Percentiles rank a stretch among this genome's conserved stretches.
Conservation (phyloP, 139 green algal genomes). For the Nannochloris sp. region DNA sequence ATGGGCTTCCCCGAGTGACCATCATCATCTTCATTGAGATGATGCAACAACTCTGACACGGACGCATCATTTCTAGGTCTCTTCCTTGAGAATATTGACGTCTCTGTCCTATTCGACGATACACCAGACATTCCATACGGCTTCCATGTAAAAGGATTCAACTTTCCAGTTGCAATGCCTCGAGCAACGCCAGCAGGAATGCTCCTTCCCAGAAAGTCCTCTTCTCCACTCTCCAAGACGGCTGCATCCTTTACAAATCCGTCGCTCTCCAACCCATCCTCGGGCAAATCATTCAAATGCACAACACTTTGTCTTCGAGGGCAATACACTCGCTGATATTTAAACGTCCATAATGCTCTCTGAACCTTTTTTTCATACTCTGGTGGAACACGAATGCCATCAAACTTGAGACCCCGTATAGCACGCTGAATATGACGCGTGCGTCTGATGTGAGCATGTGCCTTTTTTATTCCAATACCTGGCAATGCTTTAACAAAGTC, state of each 20-base stretch:
- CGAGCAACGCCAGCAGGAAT: slow-evolving; percentile 42
- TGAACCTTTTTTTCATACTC: slow-evolving; percentile 79
- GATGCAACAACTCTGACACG: too few relatives aligned
- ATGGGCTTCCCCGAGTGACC: too few relatives aligned
- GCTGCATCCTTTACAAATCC: slow-evolving; percentile 44
- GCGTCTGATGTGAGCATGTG: slow-evolving; percentile 64
- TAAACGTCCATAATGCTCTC: slow-evolving; percentile 83
- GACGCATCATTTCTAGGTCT: too few relatives aligned
- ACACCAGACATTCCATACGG: neutral
- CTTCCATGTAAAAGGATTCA: neutral
- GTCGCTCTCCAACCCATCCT: slow-evolving; percentile 31
- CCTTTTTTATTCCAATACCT: slow-evolving; percentile 86
- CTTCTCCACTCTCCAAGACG: slow-evolving; percentile 21
- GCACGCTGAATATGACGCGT: slow-evolving; percentile 54
- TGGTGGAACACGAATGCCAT: slow-evolving; percentile 52
- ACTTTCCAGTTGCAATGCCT: slow-evolving; percentile 52
- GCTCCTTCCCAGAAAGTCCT: slow-evolving; percentile 68
- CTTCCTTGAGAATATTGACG: too few relatives aligned
- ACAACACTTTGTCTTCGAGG: slow-evolving; percentile 23
- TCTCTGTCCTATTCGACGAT: neutral
- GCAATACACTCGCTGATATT: slow-evolving; percentile 83
- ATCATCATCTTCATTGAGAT: too few relatives aligned
- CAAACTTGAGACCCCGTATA: slow-evolving; percentile 56
- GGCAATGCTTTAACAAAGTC: slow-evolving; percentile 82
- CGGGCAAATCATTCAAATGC: slow-evolving; percentile 58